Percentiles rank a stretch among this genome's conserved stretches.
Conservation (phyloP, 768 basidiomycete species). For the Holtermannia corniformis region DNA sequence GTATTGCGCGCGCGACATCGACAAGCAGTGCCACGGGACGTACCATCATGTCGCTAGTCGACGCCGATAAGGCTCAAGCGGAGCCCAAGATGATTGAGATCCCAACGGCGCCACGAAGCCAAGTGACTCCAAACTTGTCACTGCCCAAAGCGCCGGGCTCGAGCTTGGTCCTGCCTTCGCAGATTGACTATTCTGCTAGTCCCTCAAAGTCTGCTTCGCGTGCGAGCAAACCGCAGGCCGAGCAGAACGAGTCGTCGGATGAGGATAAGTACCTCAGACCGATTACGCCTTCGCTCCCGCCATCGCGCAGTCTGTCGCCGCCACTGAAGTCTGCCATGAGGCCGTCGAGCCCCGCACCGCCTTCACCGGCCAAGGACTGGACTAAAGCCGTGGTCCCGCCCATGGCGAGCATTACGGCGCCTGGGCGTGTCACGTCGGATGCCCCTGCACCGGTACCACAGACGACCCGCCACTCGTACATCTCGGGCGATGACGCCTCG, state of each 20-base stretch:
- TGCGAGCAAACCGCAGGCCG: slow-evolving; percentile 11
- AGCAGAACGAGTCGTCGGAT: background rate
- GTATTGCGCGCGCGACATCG: slow-evolving; percentile 14
- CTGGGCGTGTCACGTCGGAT: slow-evolving; percentile 27
- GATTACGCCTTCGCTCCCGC: slow-evolving; percentile 29
- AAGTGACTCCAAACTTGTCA: slow-evolving; percentile 35
- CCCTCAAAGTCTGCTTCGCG: slow-evolving; percentile 13
- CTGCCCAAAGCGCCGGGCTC: slow-evolving; percentile 33
- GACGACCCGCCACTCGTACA: slow-evolving; percentile 15
- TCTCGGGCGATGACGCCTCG: slow-evolving; percentile 24
- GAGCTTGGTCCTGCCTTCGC: slow-evolving; percentile 20
- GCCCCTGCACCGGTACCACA: slow-evolving; percentile 6
- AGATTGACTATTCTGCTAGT: background rate
- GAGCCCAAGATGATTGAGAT: slow-evolving; percentile 35
- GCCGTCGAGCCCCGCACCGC: slow-evolving; percentile 26
- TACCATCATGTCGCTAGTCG: slow-evolving; percentile 34
- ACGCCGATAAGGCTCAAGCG: background rate
- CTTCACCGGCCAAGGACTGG: background rate
- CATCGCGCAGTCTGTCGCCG: slow-evolving; percentile 27
- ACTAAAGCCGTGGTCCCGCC: slow-evolving; percentile 10
- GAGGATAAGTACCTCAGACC: slow-evolving; percentile 7
- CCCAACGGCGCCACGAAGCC: slow-evolving; percentile 37
- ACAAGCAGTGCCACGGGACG: slow-evolving; percentile 12
- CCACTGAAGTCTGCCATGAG: slow-evolving; percentile 38
- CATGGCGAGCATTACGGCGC: slow-evolving; percentile 29